phyloP scores from a whole-genome alignment of 2,329 filamentous ascomycete species.

The Phoma sp. region DNA sequence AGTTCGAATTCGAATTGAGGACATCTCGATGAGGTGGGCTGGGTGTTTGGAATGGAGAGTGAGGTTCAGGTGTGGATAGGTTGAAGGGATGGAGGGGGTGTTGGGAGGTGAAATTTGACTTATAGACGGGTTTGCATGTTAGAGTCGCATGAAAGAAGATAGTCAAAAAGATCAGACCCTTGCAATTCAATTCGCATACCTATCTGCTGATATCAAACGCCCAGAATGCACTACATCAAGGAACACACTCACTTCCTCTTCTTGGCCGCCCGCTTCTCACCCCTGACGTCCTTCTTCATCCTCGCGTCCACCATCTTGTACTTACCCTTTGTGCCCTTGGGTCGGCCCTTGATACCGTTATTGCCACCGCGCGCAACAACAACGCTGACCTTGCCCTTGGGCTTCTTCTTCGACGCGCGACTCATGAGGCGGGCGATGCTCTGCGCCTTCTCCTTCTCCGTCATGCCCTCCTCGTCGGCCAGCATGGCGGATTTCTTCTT shows the following conservation, averaged over 20 bases:
- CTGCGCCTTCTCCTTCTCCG: conserved; percentile 93
- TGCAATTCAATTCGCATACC: not conserved
- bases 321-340: conserved; percentile 89
- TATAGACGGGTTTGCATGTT: too few relatives aligned
- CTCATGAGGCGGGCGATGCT: conserved; percentile 82
- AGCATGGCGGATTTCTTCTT: conserved; percentile 96
- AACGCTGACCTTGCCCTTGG: conserved; percentile 80
- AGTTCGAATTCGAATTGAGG: too few relatives aligned
- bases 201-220: conserved; percentile 2
- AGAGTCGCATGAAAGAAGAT: not conserved
- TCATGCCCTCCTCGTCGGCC: conserved; percentile 87
- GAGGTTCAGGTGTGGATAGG: too few relatives aligned
- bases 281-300: conserved; percentile 95
- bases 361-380: conserved; percentile 88
- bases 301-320: conserved; percentile 97
- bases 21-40: too few relatives aligned
- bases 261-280: conserved; percentile 81
- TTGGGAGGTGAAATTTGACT: too few relatives aligned
- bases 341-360: conserved; percentile 82
- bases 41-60: too few relatives aligned
- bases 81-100: too few relatives aligned
- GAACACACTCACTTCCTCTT: conserved; percentile 61
- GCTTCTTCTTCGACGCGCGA: conserved; percentile 84
- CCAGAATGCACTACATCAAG: not conserved
- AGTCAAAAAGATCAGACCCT: not conserved